phyloP scores from a whole-genome alignment of 2,329 filamentous ascomycete genomes.

The Fusarium acutatum region DNA sequence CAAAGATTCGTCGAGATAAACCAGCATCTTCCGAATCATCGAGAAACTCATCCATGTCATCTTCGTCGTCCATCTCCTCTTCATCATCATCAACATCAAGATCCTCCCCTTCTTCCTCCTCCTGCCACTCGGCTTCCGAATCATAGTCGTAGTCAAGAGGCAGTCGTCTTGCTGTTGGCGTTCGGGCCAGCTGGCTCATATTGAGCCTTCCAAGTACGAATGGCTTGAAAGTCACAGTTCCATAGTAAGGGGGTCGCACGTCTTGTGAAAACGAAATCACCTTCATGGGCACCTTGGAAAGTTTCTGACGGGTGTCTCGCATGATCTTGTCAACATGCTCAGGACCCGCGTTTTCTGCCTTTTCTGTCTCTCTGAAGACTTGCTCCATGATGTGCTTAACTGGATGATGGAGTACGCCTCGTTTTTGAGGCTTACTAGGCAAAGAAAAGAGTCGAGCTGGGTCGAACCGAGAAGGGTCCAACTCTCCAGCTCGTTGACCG shows the following conservation, averaged over 20 bases:
- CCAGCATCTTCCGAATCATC: slow-evolving; percentile 82
- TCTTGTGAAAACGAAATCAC: slow-evolving; percentile 69
- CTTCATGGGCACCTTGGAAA: slow-evolving; percentile 70
- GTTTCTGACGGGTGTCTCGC: slow-evolving; percentile 47
- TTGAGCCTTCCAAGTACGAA: slow-evolving; percentile 54
- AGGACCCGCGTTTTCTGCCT: slow-evolving; percentile 48
- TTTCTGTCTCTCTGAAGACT: slow-evolving; percentile 58
- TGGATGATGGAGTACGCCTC: slow-evolving; percentile 59
- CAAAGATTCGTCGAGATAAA: slow-evolving; percentile 63
- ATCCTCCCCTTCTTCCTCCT: slow-evolving; percentile 76
- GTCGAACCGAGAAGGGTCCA: slow-evolving; percentile 54
- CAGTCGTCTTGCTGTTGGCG: slow-evolving; percentile 64
- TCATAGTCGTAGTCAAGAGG: slow-evolving; percentile 84
- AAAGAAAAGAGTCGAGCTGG: slow-evolving; percentile 58
- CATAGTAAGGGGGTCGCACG: slow-evolving; percentile 75
- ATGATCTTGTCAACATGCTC: slow-evolving; percentile 47
- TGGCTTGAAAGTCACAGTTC: slow-evolving; percentile 73
- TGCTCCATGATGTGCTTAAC: slow-evolving; percentile 70
- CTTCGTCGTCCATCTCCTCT: slow-evolving; percentile 78
- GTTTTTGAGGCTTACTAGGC: slow-evolving; percentile 46
- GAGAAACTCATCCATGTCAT: slow-evolving; percentile 89
- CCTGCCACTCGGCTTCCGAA: slow-evolving; percentile 87
- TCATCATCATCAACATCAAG: slow-evolving; percentile 72
- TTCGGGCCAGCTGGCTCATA: slow-evolving; percentile 60
- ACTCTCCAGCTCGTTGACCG: slow-evolving; percentile 54